A percentile compares a stretch with the other conserved stretches of the same genome.
phyloP scores from a whole-genome alignment of 768 basidiomycete genomes.

The Termitomyces sp. region DNA sequence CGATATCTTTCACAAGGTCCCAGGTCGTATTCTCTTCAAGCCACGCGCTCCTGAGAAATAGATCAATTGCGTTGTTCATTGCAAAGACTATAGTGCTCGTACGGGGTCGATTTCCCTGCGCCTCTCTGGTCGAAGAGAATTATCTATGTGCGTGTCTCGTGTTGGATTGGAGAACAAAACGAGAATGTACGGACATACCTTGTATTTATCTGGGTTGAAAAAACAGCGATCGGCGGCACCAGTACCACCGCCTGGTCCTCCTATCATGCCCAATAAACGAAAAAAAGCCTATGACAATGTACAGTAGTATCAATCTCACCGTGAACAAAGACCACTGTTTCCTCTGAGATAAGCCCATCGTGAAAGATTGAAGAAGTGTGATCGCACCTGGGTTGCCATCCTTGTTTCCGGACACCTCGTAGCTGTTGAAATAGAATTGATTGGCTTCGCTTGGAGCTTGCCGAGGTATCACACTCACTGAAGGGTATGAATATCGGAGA shows the following conservation, averaged over 20 bases:
- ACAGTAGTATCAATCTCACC: conserved; percentile 32
- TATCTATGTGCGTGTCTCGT: conserved; percentile 39
- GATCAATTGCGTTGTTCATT: background rate
- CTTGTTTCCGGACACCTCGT: conserved; percentile 76
- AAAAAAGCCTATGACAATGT: background rate
- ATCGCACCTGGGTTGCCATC: conserved; percentile 64
- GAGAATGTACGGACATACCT: conserved; percentile 30
- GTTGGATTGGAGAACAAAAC: background rate
- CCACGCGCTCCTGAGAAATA: conserved; percentile 50
- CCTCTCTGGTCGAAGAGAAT: conserved; percentile 90
- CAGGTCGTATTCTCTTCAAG: conserved; percentile 89
- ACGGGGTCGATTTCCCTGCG: conserved; percentile 82
- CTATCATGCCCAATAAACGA: conserved; percentile 23
- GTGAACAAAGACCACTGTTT: conserved; percentile 71
- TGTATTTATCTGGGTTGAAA: conserved; percentile 85
- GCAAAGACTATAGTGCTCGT: conserved; percentile 19
- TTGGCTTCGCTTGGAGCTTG: background rate
- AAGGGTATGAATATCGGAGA: conserved; percentile 69
- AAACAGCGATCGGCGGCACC: conserved; percentile 64
- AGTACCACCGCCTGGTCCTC: conserved; percentile 78
- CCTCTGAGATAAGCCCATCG: background rate
- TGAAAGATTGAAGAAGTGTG: background rate
- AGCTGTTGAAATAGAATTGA: conserved; percentile 36
- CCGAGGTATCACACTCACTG: conserved; percentile 38
- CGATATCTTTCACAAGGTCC: conserved; percentile 89